phyloP scores from a whole-genome alignment of 768 basidiomycete genomes.

The Myochromella boudieri region DNA sequence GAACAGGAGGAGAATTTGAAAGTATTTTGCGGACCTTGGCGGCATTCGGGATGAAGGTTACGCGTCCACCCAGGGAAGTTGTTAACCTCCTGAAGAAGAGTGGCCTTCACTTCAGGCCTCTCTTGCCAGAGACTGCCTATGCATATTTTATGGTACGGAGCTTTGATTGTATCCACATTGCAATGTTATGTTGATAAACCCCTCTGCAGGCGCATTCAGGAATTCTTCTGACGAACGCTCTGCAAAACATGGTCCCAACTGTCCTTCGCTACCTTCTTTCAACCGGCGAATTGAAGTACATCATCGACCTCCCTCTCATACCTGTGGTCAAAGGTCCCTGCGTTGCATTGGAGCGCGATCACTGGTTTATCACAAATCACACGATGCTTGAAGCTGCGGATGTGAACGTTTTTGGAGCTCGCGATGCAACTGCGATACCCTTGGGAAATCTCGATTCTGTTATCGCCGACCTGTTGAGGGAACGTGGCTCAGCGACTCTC shows the following conservation, averaged over 20 bases:
- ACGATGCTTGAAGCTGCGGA: constrained; percentile 31
- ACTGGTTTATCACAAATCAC: constrained; percentile 2
- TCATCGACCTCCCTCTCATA: constrained; percentile 38
- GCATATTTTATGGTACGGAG: constrained; percentile 27
- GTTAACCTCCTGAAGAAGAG: constrained; percentile 22
- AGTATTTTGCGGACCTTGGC: constrained; percentile 29
- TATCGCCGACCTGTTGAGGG: constrained; percentile 22
- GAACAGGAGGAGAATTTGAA: constrained; percentile 17
- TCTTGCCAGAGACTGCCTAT: constrained; percentile 31
- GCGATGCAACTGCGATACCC: constrained; percentile 31
- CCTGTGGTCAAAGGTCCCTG: constrained; percentile 22
- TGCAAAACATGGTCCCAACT: constrained; percentile 4
- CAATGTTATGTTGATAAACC: no score
- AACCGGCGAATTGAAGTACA: constrained; percentile 25
- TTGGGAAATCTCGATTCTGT: constrained; percentile 24
- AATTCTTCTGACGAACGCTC: constrained; percentile 5
- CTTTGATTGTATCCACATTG: background rate
- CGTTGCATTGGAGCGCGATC: constrained; percentile 18
- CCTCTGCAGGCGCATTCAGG: constrained; percentile 15
- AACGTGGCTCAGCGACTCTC: constrained; percentile 21
- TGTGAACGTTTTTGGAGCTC: constrained; percentile 25
- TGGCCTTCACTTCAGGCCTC: constrained; percentile 7
- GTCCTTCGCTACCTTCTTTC: constrained; percentile 37
- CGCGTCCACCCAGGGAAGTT: constrained; percentile 35
- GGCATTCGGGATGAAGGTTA: constrained; percentile 31